These are phyloP conservation scores for Penicillium sp. DNA, from an alignment of 2,329 filamentous ascomycete species.

Conservation along the genomic window DNA sequence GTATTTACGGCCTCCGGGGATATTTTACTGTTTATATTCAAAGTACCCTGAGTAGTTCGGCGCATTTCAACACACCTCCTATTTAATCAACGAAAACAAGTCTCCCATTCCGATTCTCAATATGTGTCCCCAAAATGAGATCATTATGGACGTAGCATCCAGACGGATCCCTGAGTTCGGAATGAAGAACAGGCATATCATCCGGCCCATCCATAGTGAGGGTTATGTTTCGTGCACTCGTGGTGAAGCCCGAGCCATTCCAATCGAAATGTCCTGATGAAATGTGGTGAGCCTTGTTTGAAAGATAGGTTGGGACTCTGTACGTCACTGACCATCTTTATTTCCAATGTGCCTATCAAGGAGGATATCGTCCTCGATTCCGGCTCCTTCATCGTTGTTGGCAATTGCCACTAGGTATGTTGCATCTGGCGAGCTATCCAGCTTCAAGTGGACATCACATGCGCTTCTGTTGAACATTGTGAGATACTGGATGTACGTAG, in stretches of 20 bases:
- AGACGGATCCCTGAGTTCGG: constrained; percentile 8
- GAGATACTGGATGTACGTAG: background rate
- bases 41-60: no score
- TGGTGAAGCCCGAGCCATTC: constrained; percentile 13
- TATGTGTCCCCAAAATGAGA: constrained; percentile 8
- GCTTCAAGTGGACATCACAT: constrained; percentile 13
- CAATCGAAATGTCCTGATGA: constrained; percentile 13
- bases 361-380: constrained; percentile 10
- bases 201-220: constrained; percentile 12
- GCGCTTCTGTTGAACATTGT: constrained; percentile 16
- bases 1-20: no score
- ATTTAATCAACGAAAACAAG: constrained; percentile 33
- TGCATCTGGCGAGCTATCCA: background rate
- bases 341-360: constrained; percentile 17
- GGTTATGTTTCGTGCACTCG: constrained; percentile 9
- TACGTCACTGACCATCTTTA: constrained; percentile 9
- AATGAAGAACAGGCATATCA: constrained; percentile 12
- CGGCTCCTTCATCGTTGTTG: constrained; percentile 19
- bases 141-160: constrained; percentile 7
- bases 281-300: background rate
- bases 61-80: background rate
- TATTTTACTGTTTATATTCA: no score
- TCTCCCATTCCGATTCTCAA: constrained; percentile 15
- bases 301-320: background rate
- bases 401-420: constrained; percentile 15